These are phyloP conservation scores for Nicotiana attenuata DNA, from an alignment of 257 asterid species.

Conservation along the genomic window DNA sequence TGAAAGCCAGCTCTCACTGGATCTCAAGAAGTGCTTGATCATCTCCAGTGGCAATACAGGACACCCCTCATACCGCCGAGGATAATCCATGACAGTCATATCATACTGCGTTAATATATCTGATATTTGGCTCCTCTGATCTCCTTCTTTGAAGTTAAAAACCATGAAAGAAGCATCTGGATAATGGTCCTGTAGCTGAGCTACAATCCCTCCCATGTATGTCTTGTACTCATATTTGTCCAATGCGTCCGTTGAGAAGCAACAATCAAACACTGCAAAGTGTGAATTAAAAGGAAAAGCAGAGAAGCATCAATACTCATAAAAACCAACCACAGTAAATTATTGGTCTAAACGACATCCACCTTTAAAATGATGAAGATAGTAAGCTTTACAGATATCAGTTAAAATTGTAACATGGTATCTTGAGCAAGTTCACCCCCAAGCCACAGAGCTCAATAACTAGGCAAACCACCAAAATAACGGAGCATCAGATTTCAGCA, in stretches of 20 bases:
- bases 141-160: conserved; percentile 92
- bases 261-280: conserved; percentile 88
- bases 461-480: not conserved
- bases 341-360: not conserved
- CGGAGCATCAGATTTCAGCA: not conserved
- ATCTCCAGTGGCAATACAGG: conserved; percentile 85
- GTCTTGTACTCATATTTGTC: conserved; percentile 84
- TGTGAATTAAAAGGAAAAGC: not conserved
- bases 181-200: conserved; percentile 93
- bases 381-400: not conserved
- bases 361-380: not conserved
- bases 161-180: conserved; percentile 99
- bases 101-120: conserved; percentile 85
- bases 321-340: not conserved
- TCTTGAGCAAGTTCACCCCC: not conserved
- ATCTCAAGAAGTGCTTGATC: conserved; percentile 94
- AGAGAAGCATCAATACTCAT: not conserved
- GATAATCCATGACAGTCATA: conserved; percentile 99
- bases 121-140: conserved; percentile 77
- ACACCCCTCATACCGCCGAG: conserved; percentile 89
- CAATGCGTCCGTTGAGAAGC: conserved; percentile 86
- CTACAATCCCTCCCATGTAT: conserved; percentile 88
- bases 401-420: not conserved
- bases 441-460: not conserved
- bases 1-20: conserved; percentile 99